Conservation (phyloP, 306 rosid genomes). For the Sechiopsis laciniata region DNA sequence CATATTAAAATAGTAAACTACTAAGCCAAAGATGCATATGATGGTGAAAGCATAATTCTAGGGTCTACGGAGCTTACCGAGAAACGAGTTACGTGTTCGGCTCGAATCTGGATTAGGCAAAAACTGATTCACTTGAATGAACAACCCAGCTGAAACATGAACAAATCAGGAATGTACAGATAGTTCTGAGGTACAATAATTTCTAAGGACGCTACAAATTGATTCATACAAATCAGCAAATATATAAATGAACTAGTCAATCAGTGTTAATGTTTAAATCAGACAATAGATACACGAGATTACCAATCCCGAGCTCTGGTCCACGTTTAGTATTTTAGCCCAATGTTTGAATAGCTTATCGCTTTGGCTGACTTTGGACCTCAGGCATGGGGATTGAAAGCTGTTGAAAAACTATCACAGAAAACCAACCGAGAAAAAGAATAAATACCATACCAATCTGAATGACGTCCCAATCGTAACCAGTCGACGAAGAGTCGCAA, state of each 20-base stretch:
- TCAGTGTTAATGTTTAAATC: constrained; percentile 9
- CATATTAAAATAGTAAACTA: not conserved
- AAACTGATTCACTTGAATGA: not conserved
- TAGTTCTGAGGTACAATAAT: constrained; percentile 7
- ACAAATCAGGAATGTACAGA: constrained; percentile 17
- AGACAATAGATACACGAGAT: constrained; percentile 16
- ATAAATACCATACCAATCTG: constrained; percentile 19
- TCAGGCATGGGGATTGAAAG: constrained; percentile 12
- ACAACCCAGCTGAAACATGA: constrained; percentile 14
- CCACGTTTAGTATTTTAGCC: not conserved
- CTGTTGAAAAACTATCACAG: constrained; percentile 9
- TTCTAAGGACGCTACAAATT: not conserved
- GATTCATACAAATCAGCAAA: constrained; percentile 11
- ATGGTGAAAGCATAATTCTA: not conserved
- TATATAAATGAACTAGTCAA: constrained; percentile 16
- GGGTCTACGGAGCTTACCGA: not conserved
- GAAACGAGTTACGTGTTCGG: not conserved
- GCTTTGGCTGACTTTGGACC: not conserved
- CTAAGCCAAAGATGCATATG: not conserved
- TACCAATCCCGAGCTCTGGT: constrained; percentile 8
- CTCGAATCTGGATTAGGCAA: constrained; percentile 11
- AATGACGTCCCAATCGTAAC: not conserved
- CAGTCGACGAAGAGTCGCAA: not conserved
- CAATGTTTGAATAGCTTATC: not conserved
- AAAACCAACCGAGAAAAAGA: constrained; percentile 14